phyloP scores from a whole-genome alignment of 2,329 filamentous ascomycete species.

The Stemphylium beticola region DNA sequence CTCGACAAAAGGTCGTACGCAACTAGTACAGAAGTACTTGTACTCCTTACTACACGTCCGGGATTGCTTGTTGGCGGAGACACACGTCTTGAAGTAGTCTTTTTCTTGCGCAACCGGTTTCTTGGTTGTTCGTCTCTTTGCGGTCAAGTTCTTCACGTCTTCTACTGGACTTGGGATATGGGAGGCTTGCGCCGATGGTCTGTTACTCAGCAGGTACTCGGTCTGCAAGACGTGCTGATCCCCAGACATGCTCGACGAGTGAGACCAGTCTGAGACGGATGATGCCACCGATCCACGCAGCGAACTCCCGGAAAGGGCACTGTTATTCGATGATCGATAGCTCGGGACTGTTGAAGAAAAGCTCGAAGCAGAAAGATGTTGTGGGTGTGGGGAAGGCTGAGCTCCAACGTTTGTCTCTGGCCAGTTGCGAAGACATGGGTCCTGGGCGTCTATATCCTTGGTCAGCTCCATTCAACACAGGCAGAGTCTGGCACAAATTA shows the following conservation, averaged over 20 bases:
- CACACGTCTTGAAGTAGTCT: slow-evolving; percentile 39
- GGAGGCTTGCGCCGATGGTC: slow-evolving; percentile 3
- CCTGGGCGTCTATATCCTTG: slow-evolving; percentile 12
- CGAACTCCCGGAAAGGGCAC: slow-evolving; percentile 26
- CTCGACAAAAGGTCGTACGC: slow-evolving; percentile 66
- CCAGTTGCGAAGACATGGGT: slow-evolving; percentile 15
- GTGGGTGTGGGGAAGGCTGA: slow-evolving; percentile 14
- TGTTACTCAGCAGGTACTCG: slow-evolving; percentile 10
- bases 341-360: slow-evolving; percentile 25
- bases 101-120: slow-evolving; percentile 18
- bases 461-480: not conserved
- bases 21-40: slow-evolving; percentile 50
- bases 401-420: slow-evolving; percentile 1
- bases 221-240: slow-evolving; percentile 21
- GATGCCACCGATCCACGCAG: slow-evolving; percentile 31
- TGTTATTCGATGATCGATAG: slow-evolving; percentile 25
- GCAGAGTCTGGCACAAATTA: not conserved
- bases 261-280: slow-evolving; percentile 29
- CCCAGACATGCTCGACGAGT: slow-evolving; percentile 18
- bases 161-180: slow-evolving; percentile 7
- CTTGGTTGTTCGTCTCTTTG: slow-evolving; percentile 12
- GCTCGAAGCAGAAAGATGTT: slow-evolving; percentile 27
- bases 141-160: not conserved
- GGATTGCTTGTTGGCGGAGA: slow-evolving; percentile 31
- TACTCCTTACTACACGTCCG: slow-evolving; percentile 29